phyloP scores from a whole-genome alignment of 495 filamentous ascomycete species.

The Aspergillus kassunensis region DNA sequence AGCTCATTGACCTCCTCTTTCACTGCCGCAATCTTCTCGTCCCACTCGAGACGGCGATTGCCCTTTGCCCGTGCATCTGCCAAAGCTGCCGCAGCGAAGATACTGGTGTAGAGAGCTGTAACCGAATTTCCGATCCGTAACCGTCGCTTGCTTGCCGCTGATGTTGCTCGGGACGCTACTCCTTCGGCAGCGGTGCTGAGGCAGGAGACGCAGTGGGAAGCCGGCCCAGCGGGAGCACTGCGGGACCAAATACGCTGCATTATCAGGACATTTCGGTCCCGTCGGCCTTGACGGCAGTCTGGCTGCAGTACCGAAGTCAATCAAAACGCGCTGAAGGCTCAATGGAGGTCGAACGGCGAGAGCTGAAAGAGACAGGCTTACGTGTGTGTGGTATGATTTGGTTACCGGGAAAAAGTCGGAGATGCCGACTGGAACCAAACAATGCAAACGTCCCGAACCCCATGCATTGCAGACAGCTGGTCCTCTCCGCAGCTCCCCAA shows the following conservation, averaged over 20 bases:
- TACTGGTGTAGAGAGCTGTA: conserved; percentile 66
- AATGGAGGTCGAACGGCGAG: conserved; percentile 3
- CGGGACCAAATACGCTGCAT: conserved; percentile 75
- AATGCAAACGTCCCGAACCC: conserved; percentile 28
- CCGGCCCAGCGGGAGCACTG: conserved; percentile 55
- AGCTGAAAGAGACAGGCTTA: not conserved
- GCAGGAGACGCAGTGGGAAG: conserved; percentile 63
- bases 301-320: not conserved
- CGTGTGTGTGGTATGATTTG: conserved; percentile 14
- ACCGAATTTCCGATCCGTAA: conserved; percentile 58
- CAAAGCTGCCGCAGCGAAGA: conserved; percentile 67
- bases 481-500: not conserved
- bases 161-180: conserved; percentile 49
- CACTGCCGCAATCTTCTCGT: conserved; percentile 49
- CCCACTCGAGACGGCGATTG: conserved; percentile 58
- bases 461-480: conserved; percentile 13
- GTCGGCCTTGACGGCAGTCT: not conserved
- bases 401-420: conserved; percentile 21
- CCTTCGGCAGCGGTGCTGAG: conserved; percentile 49
- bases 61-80: conserved; percentile 62
- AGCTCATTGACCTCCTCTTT: conserved; percentile 43
- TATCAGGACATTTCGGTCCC: conserved; percentile 34
- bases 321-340: conserved; percentile 1
- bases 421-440: conserved; percentile 31
- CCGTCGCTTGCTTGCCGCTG: conserved; percentile 48